These are phyloP conservation scores for Daldinia grandis DNA, from an alignment of 495 filamentous ascomycete species.

Conservation along the genomic window DNA sequence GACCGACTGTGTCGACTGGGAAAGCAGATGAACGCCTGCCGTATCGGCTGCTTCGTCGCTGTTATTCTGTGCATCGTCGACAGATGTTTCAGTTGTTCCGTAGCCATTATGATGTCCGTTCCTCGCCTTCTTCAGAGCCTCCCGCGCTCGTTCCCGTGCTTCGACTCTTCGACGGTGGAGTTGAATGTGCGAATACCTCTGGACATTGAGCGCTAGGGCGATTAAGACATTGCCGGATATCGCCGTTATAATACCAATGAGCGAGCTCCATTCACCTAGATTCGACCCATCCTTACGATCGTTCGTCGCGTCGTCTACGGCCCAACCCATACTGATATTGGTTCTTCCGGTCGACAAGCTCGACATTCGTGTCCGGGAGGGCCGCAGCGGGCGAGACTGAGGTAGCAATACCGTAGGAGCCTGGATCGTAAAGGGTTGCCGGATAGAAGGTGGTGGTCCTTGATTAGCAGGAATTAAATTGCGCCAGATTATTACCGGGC, in stretches of 20 bases:
- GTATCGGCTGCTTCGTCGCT: conserved; percentile 43
- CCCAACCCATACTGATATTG: conserved; percentile 24
- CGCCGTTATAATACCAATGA: conserved; percentile 93
- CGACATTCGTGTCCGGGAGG: conserved; percentile 28
- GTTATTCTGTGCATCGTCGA: conserved; percentile 36
- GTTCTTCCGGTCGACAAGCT: conserved; percentile 27
- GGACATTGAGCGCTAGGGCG: conserved; percentile 93
- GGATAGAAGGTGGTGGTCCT: neutral
- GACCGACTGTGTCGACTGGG: conserved; percentile 55
- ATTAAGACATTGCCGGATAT: conserved; percentile 93
- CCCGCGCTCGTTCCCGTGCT: conserved; percentile 61
- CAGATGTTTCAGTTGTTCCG: conserved; percentile 31
- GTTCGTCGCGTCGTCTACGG: conserved; percentile 46
- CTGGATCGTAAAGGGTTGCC: conserved; percentile 3
- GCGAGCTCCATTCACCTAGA: conserved; percentile 81
- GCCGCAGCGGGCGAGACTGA: conserved; percentile 4
- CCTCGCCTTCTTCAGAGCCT: conserved; percentile 49
- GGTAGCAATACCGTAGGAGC: conserved; percentile 8
- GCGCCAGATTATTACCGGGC: conserved; percentile 30
- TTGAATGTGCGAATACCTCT: conserved; percentile 92
- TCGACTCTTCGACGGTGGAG: conserved; percentile 59
- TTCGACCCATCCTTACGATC: conserved; percentile 52
- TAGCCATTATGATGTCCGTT: conserved; percentile 45
- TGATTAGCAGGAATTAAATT: conserved; percentile 10
- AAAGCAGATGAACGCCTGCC: conserved; percentile 60